These are phyloP conservation scores for Millerozyma acaciae DNA, from an alignment of 805 yeast genomes.

Conservation along the genomic window DNA sequence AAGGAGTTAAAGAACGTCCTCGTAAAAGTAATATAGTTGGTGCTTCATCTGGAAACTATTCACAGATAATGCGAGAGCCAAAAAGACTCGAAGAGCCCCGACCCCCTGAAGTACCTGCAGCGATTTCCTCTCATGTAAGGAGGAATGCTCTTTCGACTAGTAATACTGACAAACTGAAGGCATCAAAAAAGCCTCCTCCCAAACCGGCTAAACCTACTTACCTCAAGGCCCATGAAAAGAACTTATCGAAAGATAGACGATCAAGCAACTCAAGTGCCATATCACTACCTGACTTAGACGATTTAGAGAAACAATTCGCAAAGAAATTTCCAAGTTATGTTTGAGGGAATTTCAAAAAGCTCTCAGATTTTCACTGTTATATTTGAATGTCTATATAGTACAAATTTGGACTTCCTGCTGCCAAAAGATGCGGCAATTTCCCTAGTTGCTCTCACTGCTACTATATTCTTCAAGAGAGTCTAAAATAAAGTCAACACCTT, in stretches of 20 bases:
- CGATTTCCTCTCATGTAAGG: too few species aligned
- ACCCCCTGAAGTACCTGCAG: too few species aligned
- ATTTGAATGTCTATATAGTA: constrained; percentile 5
- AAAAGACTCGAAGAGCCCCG: too few species aligned
- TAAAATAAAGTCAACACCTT: constrained; percentile 76
- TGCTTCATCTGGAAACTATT: too few species aligned
- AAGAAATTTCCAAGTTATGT: constrained; percentile 61
- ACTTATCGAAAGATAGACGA: constrained; percentile 15
- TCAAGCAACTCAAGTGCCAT: constrained; percentile 38
- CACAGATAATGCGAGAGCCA: too few species aligned
- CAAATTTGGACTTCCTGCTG: not conserved
- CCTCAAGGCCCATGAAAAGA: constrained; percentile 34
- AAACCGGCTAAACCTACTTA: constrained; percentile 64
- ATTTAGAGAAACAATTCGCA: constrained; percentile 53
- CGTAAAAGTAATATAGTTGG: too few species aligned
- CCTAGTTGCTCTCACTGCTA: constrained; percentile 14
- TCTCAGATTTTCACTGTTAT: too few species aligned
- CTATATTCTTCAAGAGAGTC: constrained; percentile 66
- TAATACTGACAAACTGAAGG: too few species aligned
- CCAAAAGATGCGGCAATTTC: too few species aligned
- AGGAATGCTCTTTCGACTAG: too few species aligned
- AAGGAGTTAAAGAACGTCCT: too few species aligned
- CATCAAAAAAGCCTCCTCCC: constrained; percentile 52
- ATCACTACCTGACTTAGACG: constrained; percentile 52
- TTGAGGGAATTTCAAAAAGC: too few species aligned